A percentile compares a stretch with the other conserved stretches of the same genome.
phyloP scores from a whole-genome alignment of 1,284 basidiomycete genomes.

The Trametes versicolor region DNA sequence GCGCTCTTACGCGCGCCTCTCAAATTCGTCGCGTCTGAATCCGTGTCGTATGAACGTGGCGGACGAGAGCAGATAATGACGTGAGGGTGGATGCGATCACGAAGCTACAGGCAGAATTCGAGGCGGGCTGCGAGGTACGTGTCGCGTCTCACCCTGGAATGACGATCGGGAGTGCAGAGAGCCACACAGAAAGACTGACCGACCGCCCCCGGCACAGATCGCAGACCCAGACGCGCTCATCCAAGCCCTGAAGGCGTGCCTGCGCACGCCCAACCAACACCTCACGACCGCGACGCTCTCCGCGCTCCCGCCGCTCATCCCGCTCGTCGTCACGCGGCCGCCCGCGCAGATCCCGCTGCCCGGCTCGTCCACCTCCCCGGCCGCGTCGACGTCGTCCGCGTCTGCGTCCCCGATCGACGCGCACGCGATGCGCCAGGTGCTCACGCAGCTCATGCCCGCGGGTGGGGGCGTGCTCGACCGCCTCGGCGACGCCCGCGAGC shows the following conservation, averaged over 20 bases:
- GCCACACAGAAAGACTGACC: neutral
- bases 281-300: conserved; percentile 78
- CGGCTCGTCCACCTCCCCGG: conserved; percentile 60
- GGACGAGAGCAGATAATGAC: conserved; percentile 68
- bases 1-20: conserved; percentile 12
- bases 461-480: conserved; percentile 81
- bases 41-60: neutral
- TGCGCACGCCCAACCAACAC: conserved; percentile 85
- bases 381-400: conserved; percentile 56
- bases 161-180: conserved; percentile 12
- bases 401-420: conserved; percentile 59
- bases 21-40: conserved; percentile 7
- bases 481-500: conserved; percentile 82
- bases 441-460: conserved; percentile 74
- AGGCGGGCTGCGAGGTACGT: conserved; percentile 71
- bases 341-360: conserved; percentile 44
- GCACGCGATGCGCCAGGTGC: conserved; percentile 67
- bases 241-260: conserved; percentile 73
- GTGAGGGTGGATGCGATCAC: conserved; percentile 80
- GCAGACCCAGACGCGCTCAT: conserved; percentile 75
- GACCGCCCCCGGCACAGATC: conserved; percentile 54
- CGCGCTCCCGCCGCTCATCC: conserved; percentile 69
- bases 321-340: conserved; percentile 60
- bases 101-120: conserved; percentile 79
- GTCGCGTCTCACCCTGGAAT: conserved; percentile 3